phyloP scores from a whole-genome alignment of 2,329 filamentous ascomycete genomes.

The Westerdykella ornata region DNA sequence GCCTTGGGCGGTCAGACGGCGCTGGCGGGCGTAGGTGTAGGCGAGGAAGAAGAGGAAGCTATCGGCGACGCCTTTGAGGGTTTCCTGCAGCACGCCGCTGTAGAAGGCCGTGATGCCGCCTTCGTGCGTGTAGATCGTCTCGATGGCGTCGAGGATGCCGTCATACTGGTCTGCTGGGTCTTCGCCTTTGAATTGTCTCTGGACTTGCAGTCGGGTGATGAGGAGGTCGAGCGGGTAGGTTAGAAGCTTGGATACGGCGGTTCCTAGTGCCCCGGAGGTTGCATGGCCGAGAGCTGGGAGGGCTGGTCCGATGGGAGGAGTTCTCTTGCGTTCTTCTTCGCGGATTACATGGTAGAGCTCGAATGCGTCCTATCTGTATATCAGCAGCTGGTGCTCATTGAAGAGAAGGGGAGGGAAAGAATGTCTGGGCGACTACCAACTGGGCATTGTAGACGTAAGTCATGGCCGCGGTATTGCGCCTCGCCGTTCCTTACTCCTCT shows the following conservation, averaged over 20 bases:
- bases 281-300: constrained; percentile 76
- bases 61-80: constrained; percentile 51
- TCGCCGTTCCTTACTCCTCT: no score
- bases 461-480: constrained; percentile 4
- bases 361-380: constrained; percentile 36
- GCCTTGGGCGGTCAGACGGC: constrained; percentile 25
- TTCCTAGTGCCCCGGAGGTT: constrained; percentile 69
- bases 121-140: constrained; percentile 63
- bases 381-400: constrained; percentile 6
- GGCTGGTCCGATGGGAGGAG: constrained; percentile 38
- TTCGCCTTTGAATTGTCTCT: constrained; percentile 51
- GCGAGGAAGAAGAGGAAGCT: constrained; percentile 83
- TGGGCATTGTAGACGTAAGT: constrained; percentile 41
- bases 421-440: constrained; percentile 27
- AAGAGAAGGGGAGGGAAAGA: not conserved
- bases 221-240: constrained; percentile 79
- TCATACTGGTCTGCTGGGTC: constrained; percentile 50
- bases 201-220: constrained; percentile 74
- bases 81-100: constrained; percentile 40
- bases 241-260: constrained; percentile 68
- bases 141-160: constrained; percentile 61
- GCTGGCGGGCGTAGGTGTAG: constrained; percentile 56
- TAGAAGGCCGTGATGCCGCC: constrained; percentile 66
- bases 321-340: constrained; percentile 24
- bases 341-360: constrained; percentile 38